These are phyloP conservation scores for Scorias spongiosa DNA, from an alignment of 2,329 filamentous ascomycete species.

Conservation along the genomic window DNA sequence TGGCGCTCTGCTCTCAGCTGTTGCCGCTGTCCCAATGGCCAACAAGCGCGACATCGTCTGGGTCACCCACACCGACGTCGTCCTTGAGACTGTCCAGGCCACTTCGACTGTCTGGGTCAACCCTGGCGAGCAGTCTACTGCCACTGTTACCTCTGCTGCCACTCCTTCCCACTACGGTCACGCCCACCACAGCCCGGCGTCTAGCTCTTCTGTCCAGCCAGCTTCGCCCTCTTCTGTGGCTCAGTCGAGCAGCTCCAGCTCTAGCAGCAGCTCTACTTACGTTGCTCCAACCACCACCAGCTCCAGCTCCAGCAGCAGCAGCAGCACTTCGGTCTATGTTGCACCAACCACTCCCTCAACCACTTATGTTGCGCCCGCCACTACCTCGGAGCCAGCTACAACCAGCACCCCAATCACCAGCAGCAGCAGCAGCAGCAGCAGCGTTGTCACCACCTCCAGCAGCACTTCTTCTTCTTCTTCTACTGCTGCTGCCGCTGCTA, in stretches of 20 bases:
- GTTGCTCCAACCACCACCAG: conserved; percentile 8
- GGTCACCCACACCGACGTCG: conserved; percentile 33
- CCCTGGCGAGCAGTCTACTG: conserved; percentile 15
- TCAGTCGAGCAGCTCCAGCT: conserved; percentile 1
- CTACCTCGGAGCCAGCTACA: conserved; percentile 3
- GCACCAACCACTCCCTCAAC: conserved; percentile 11
- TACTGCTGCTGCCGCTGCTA: conserved; percentile 6
- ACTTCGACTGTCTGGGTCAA: conserved; percentile 34
- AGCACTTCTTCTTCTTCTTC: conserved; percentile 6
- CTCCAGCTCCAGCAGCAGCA: conserved; percentile 7
- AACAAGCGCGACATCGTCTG: conserved; percentile 31
- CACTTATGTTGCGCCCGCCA: conserved; percentile 5
- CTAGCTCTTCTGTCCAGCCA: conserved; percentile 2
- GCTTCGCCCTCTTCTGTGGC: conserved; percentile 4
- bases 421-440: conserved; percentile 8
- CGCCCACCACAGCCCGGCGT: conserved; percentile 5
- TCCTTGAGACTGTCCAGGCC: conserved; percentile 33
- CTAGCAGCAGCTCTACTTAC: conserved; percentile 6
- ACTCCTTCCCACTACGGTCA: conserved; percentile 9
- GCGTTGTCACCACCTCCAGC: conserved; percentile 3
- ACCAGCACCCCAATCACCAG: conserved; percentile 5
- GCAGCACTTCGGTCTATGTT: conserved; percentile 11
- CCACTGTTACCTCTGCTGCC: conserved; percentile 12
- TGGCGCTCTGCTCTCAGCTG: conserved; percentile 17
- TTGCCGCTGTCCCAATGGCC: conserved; percentile 7